Base-by-base conservation (phyloP, 768 basidiomycete genomes). In the Lepiota brunneoincarnata region DNA sequence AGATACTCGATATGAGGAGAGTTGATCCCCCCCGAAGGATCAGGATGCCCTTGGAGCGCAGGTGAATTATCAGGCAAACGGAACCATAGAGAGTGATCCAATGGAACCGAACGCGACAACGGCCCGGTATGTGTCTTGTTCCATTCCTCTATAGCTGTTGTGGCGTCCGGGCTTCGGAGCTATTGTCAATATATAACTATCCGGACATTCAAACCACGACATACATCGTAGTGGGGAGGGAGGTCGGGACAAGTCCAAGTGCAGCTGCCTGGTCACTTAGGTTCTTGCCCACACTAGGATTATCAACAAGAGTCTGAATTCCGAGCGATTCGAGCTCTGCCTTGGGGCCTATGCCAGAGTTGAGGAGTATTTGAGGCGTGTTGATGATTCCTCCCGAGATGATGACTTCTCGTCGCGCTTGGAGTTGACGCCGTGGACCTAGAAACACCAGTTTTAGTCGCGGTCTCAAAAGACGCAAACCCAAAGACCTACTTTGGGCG, bases 291-390 rank as follows among this genome's bases (percentile, higher is more conserved):
- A 58, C 60, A 34, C 49, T 54, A 2, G 56, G 51, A 17, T 57
- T 58, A 48, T 59, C 42, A 6, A 61, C 49, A 17, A 58, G 21
- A 2, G 55, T 37, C 17, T 54, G 18, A 23, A 68, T 49, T 6
- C 63, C 64, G 2, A 68, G 3, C 4, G 53, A 28, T 10, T 51
- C 41, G 1, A 71, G 60, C 20, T 51, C 36, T 10, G 43, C 45
- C 2, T 50, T 15, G 36, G 65, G 52, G 9, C 72, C 72, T 47
- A 74, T 73, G n/a, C 71, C 71, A 20, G 69, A 71, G 34, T 66
- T 63, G 34, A 69, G 40, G 10, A 72, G 61, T 21, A 72, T 61
- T 24, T 60, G 59, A 14, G 72, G 69, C 9, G 69, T 68, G 2
- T 62, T 63, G 21, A 72, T 57, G 4, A 64, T 46, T 1, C 73